Base-by-base conservation (phyloP, 495 filamentous ascomycete genomes). In the Penicillium atrosanguineum region DNA sequence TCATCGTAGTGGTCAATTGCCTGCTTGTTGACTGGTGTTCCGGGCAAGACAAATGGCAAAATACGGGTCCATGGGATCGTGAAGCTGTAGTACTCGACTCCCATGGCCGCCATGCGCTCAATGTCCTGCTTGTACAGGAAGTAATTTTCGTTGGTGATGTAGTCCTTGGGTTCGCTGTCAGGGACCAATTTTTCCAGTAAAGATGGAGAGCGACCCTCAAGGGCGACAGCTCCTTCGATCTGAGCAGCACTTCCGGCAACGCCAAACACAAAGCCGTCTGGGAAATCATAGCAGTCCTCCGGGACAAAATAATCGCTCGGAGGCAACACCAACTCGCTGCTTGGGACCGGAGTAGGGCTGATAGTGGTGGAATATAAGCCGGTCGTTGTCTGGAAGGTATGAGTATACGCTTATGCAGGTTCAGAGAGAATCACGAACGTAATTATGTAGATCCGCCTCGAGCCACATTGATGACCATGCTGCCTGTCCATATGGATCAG, bases 91-190 rank as follows among this genome's bases (percentile, higher is more conserved):
- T 79, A 76, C 40, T 72, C 69, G 28, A 79, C 69, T 0, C 78
- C 77, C 59, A 79, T 76, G 1, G 70, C 64, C 0, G 78, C 77
- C 20, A 79, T 43, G 6, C 77, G 63, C 48, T 68, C 62, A 52
- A 81, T 77, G 43, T 81, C 77, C 50, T 79, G 74, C 53, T 79
- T 79, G 50, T 80, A 80, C 8, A 79, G 59, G 39, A 68, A 79
- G 55, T 80, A 80, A 44, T 78, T 72, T 53, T 73, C 65, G 50
- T 76, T 74, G 7, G 76, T 74, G 25, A 77, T 59, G 39, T 72
- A 73, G 43, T 71, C 56, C 36, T 68, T 67, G 2, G 64, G 59
- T 28, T 53, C 28, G 16, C 45, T 43, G 12, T 50, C 56, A 5
- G 61, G 38, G 2, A 53, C 53, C 4, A 74, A 23, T n/a, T 71